Conservation (phyloP, 768 basidiomycete species). For the Trametes punicea region DNA sequence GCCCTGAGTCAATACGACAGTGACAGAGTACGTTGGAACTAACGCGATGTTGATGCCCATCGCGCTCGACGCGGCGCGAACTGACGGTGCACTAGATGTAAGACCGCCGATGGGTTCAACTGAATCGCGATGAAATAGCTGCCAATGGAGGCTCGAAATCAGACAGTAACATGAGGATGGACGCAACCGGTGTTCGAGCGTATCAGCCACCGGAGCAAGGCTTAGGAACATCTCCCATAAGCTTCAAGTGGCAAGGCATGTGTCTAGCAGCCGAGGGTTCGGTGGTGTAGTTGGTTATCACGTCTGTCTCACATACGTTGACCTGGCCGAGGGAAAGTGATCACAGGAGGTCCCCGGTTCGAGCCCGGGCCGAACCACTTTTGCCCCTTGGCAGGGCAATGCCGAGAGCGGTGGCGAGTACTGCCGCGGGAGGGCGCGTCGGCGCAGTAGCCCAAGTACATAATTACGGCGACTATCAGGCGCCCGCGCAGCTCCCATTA, state of each 20-base stretch:
- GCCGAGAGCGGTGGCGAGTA: no score
- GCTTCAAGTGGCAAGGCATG: background rate
- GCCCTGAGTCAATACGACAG: no score
- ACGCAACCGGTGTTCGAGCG: no score
- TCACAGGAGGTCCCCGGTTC: constrained; percentile 30
- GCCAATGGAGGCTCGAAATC: no score
- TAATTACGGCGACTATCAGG: background rate
- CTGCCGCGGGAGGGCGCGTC: background rate
- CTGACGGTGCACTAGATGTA: background rate
- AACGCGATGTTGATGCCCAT: constrained; percentile 18
- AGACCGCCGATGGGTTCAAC: no score
- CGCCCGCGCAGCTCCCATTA: background rate
- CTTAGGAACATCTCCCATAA: background rate
- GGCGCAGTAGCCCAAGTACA: background rate
- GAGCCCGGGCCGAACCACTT: constrained; percentile 27
- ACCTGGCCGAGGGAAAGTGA: background rate
- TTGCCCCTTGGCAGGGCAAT: background rate
- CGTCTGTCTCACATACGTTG: constrained; percentile 24
- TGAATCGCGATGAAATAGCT: no score
- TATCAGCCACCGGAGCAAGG: no score
- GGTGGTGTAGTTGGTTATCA: constrained; percentile 31
- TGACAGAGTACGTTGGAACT: background rate
- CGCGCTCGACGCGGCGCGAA: background rate
- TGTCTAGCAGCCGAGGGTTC: constrained; percentile 14
- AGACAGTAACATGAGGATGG: no score